Base-by-base conservation (phyloP, 139 green algal genomes). In the Chara braunii region DNA sequence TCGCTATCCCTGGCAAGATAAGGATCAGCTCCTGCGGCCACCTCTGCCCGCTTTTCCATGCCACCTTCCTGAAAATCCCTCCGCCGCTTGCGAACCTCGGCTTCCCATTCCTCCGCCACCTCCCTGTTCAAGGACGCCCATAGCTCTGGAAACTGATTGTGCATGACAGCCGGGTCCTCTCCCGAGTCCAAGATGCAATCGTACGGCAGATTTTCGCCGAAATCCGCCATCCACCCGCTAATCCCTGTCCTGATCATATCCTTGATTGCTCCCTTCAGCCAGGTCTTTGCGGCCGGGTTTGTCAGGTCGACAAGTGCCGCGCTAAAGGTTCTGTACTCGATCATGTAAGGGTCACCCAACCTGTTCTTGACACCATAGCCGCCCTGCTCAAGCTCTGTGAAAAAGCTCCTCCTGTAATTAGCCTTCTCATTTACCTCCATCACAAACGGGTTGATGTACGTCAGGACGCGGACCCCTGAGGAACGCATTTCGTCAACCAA, bases 161-260 rank as follows among this genome's bases (percentile, higher is more conserved):
- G 73, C 14, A 36, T 37, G 12, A 12, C 43, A 12, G 31, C n/a
- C 3, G 64, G 30, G 29, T 18, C 33, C 57, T 74, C 64, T 18
- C 73, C 73, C 18, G 45, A 64, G 51, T 74, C 31, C 8, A 80
- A 34, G 26, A 18, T 30, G 1, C 32, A 35, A 30, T 80, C 73
- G 52, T 77, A 80, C 33, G 73, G 73, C 9, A 80, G 51, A 35
- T 66, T 58, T 50, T 80, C 73, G 37, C 73, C 73, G 43, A 80
- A 80, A 42, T 80, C 73, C 3, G 73, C 73, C 73, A 80, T 80
- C 58, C 59, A 80, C 1, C 58, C 48, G 31, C 31, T 29, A 26
- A 68, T 24, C 22, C 60, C 45, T 6, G 4, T 8, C 23, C 7
- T 18, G 6, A 72, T 7, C 71, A 79, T 80, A 29, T 56, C 33